phyloP scores from a whole-genome alignment of 495 filamentous ascomycete genomes.

The Beverwykella pulmonaria region DNA sequence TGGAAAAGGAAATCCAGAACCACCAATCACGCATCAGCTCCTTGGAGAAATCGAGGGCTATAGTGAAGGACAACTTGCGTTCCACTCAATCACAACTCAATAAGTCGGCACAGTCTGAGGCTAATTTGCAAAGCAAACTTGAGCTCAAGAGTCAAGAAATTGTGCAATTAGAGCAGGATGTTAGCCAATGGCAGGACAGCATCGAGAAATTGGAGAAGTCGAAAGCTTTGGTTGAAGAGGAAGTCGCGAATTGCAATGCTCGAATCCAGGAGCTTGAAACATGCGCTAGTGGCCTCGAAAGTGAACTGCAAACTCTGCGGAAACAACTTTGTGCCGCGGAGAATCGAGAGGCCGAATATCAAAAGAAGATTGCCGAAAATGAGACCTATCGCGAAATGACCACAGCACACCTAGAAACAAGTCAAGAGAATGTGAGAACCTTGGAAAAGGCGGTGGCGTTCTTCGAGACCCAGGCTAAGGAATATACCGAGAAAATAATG shows the following conservation, averaged over 20 bases:
- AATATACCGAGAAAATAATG: conserved; percentile 19
- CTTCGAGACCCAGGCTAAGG: conserved; percentile 23
- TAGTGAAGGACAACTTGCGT: conserved; percentile 16
- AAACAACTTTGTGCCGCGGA: conserved; percentile 2
- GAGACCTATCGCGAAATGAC: background rate
- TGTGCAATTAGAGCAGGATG: conserved; percentile 10
- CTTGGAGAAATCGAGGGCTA: conserved; percentile 21
- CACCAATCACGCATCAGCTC: conserved; percentile 24
- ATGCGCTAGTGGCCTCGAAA: conserved; percentile 15
- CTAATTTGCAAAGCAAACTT: conserved; percentile 20
- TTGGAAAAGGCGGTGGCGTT: conserved; percentile 12
- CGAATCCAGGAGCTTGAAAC: conserved; percentile 26
- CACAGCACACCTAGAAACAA: background rate
- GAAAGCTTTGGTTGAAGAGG: conserved; percentile 13
- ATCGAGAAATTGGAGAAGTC: conserved; percentile 17
- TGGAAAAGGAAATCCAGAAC: conserved; percentile 27
- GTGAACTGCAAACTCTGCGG: conserved; percentile 8
- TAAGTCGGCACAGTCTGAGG: conserved; percentile 15
- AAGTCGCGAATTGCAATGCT: conserved; percentile 1
- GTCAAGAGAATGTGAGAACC: background rate
- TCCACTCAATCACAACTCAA: conserved; percentile 20
- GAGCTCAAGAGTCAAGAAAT: conserved; percentile 25
- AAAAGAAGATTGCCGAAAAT: conserved; percentile 5
- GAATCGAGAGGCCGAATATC: background rate
- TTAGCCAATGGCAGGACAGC: background rate